phyloP scores from a whole-genome alignment of 306 rosid species.

The Sechiopsis laciniata region DNA sequence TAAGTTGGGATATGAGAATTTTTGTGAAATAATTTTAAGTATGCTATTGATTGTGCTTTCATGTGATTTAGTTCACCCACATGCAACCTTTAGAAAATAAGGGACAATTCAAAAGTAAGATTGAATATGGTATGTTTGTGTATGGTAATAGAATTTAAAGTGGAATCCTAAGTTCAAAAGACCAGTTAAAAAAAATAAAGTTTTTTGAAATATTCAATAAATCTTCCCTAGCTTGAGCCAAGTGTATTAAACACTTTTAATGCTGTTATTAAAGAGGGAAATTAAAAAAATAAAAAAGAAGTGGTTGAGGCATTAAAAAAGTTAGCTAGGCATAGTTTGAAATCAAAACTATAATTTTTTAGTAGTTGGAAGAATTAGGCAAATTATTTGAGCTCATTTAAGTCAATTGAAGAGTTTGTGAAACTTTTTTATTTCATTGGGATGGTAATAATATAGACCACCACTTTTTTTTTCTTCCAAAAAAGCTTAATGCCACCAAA shows the following conservation, averaged over 20 bases:
- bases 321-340: too few species aligned
- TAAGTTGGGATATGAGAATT: too few species aligned
- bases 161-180: constrained; percentile 8
- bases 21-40: too few species aligned
- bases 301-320: too few species aligned
- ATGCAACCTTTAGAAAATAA: too few species aligned
- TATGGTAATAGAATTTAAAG: not conserved
- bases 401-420: not conserved
- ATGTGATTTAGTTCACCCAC: too few species aligned
- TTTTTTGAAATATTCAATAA: too few species aligned
- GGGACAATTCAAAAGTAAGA: not conserved
- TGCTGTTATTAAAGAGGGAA: not conserved
- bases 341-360: not conserved
- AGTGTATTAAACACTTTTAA: not conserved
- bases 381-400: constrained; percentile 9
- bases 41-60: not conserved
- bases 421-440: not conserved
- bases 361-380: not conserved
- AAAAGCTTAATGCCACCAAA: too few species aligned
- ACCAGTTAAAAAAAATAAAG: not conserved
- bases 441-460: not conserved
- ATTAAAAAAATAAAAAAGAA: not conserved
- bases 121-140: not conserved
- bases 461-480: too few species aligned
- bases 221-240: too few species aligned